Evolutionary conservation across 441 rosid species (phyloP).

Genomic region (Pelargonium myrrhifolium): DNA sequence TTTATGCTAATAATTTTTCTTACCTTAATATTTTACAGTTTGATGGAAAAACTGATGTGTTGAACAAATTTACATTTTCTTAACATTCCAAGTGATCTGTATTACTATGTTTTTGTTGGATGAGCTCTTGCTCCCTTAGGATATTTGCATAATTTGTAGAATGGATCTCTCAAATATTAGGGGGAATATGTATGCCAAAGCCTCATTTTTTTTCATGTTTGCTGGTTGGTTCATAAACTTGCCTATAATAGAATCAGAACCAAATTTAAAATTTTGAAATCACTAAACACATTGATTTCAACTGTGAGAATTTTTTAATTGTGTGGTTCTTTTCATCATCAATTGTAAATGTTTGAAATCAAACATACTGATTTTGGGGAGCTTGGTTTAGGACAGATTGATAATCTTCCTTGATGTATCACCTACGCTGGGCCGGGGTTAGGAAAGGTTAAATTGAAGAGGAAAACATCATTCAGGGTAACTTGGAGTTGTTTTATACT

Average conservation of each 20-base stretch:
- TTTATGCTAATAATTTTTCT: background rate
- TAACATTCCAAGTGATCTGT: background rate
- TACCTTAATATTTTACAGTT: background rate
- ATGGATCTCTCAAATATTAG: background rate
- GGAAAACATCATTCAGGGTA: background rate
- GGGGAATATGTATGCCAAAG: background rate
- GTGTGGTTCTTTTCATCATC: background rate
- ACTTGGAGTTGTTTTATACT: background rate
- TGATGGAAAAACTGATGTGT: background rate
- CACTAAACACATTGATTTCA: background rate
- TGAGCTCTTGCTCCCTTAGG: background rate
- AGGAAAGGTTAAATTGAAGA: background rate
- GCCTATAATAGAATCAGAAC: background rate
- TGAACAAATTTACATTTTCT: background rate
- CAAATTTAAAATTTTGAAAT: background rate
- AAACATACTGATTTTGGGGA: background rate
- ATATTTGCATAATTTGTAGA: background rate
- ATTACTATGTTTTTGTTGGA: background rate
- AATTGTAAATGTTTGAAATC: too few species aligned
- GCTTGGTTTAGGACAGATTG: background rate
- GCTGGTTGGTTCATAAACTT: background rate
- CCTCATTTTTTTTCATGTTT: background rate
- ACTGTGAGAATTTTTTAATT: background rate
- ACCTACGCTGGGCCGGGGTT: background rate
- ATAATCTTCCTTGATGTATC: background rate